Evolutionary conservation across 2,329 filamentous ascomycete genomes (phyloP).

Genomic region (Talaromyces sp.): DNA sequence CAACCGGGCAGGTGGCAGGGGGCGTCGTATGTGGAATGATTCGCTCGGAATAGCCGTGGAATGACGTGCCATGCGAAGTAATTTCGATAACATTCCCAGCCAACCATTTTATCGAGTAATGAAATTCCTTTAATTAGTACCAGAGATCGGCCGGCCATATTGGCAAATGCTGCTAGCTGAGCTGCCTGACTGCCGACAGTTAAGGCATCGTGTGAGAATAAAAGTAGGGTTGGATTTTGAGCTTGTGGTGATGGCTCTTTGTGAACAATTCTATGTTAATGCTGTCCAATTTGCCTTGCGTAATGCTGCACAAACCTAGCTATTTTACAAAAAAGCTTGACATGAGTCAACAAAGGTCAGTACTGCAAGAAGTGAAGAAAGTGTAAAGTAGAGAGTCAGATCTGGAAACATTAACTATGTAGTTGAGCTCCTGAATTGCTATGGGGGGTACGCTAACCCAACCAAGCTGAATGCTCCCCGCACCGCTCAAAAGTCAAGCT

Average conservation of each 20-base stretch:
- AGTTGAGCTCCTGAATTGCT: background rate
- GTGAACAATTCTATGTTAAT: background rate
- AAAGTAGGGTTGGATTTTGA: background rate
- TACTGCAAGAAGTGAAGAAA: background rate
- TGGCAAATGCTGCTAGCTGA: background rate
- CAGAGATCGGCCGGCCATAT: background rate
- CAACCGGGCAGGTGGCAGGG: background rate
- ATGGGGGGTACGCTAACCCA: background rate
- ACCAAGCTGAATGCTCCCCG: constrained; percentile 10
- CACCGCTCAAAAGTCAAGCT: background rate
- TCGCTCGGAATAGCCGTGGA: background rate
- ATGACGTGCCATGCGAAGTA: constrained; percentile 2
- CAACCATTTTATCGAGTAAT: background rate
- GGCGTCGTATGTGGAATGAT: background rate
- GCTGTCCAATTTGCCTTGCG: background rate
- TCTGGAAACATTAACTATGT: background rate
- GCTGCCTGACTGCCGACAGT: background rate
- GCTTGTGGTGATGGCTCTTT: background rate
- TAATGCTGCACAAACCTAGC: background rate
- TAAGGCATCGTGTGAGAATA: no score
- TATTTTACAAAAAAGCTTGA: background rate
- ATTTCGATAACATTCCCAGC: constrained; percentile 2
- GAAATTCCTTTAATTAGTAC: no score
- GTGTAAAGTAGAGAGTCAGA: background rate
- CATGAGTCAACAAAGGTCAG: background rate